Base-by-base conservation (phyloP, 306 rosid genomes). In the Rubus parviflorus region DNA sequence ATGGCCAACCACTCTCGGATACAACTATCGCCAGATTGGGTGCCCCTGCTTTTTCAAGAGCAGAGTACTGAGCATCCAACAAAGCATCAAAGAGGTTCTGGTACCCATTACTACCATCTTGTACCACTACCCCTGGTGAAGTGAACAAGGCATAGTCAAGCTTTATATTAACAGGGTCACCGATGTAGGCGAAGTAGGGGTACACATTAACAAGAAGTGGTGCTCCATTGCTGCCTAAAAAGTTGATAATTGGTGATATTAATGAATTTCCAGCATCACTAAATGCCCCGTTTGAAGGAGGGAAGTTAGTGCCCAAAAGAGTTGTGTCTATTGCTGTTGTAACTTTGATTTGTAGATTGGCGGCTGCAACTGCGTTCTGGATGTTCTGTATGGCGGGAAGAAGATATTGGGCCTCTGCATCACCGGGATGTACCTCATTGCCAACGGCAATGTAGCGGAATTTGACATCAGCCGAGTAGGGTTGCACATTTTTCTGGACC, bases 1-100 rank as follows among this genome's bases (percentile, higher is more conserved):
- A 89, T 12, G 94, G 96, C 96, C 96, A 92, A 6, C 97, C 92
- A 12, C 84, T 93, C 81, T 93, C 94, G 0, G 91, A 81, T 25
- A 89, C 90, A 22, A 92, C 90, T 1, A 89, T 65, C 20, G 64
- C 19, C 83, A 89, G 7, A 16, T 66, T 38, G 6, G 82, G 40
- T 4, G 77, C 92, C 0, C 87, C 88, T 0, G 64, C 37, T 43
- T 85, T 89, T 83, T 86, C 92, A 35, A 89, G 84, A 19, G 97
- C 91, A 10, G 80, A 78, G 13, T 93, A 86, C 0, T 80, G 46
- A 23, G 92, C 40, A 70, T 89, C 97, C 77, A 89, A 2, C 60
- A 75, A 61, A 4, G 92, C 89, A 12, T 77, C 78, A 38, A 81
- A 77, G 10, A 81, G 62, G 71, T 82, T 90, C 47, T 71, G 78